Evolutionary conservation across 208 protist genomes (phyloP).

Genomic region (Histomonas meleagridis): DNA sequence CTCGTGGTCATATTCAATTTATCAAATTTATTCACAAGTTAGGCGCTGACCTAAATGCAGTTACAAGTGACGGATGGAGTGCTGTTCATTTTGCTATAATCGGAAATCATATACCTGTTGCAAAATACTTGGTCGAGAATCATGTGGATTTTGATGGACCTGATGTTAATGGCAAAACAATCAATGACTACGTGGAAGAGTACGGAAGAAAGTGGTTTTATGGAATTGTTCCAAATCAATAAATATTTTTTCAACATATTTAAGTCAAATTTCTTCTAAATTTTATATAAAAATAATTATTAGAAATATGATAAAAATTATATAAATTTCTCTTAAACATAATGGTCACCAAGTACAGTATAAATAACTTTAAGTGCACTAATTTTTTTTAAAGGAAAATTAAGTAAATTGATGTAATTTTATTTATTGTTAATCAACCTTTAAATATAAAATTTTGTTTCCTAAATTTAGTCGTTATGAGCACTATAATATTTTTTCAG

Average conservation of each 20-base stretch:
- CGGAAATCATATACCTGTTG: slow-evolving; percentile 7
- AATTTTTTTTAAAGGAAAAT: no score
- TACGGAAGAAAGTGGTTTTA: neutral
- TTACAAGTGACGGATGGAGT: slow-evolving; percentile 27
- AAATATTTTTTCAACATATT: neutral
- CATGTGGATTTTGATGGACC: neutral
- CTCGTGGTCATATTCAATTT: neutral
- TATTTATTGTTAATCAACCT: no score
- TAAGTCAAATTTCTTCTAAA: no score
- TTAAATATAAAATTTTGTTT: no score
- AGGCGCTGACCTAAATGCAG: neutral
- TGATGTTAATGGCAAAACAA: neutral
- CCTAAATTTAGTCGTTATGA: no score
- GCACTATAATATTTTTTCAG: no score
- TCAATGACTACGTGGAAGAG: neutral
- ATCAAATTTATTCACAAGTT: neutral
- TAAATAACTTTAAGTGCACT: no score
- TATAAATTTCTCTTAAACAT: no score
- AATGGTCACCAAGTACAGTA: no score
- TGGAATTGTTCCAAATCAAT: neutral
- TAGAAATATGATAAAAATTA: no score
- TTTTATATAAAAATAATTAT: no score
- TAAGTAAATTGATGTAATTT: no score
- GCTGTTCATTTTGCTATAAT: slow-evolving; percentile 15
- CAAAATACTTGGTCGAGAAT: neutral